phyloP scores from a whole-genome alignment of 345 rosid species.

The Rhodomyrtus tomentosa region DNA sequence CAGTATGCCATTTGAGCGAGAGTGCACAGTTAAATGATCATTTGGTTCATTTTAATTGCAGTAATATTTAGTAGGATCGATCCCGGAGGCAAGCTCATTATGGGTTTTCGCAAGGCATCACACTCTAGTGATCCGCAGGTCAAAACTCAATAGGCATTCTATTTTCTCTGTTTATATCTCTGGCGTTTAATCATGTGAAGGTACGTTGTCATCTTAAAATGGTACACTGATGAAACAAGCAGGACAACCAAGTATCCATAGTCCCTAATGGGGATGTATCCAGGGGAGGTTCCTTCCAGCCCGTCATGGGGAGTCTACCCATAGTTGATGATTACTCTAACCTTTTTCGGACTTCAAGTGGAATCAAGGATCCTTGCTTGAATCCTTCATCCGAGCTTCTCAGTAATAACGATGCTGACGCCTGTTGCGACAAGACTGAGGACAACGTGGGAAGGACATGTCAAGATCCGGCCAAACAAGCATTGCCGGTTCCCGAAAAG shows the following conservation, averaged over 20 bases:
- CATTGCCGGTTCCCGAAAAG: conserved; percentile 38
- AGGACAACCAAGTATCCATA: conserved; percentile 40
- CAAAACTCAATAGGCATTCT: not conserved
- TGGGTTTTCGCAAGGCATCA: conserved; percentile 96
- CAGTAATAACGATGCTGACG: conserved; percentile 46
- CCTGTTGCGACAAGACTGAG: conserved; percentile 57
- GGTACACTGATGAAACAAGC: conserved; percentile 6
- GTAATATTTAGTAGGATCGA: conserved; percentile 95
- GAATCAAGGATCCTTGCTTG: conserved; percentile 54
- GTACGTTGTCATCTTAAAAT: conserved; percentile 8
- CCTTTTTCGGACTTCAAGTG: conserved; percentile 73
- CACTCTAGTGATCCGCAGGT: conserved; percentile 53
- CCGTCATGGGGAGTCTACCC: conserved; percentile 47
- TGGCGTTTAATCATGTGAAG: not conserved
- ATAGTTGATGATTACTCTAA: conserved; percentile 55
- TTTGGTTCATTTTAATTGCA: conserved; percentile 8
- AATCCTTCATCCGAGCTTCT: conserved; percentile 56
- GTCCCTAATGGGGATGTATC: conserved; percentile 45
- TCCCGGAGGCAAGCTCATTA: conserved; percentile 93
- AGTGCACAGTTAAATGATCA: not conserved
- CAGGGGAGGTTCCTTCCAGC: conserved; percentile 49
- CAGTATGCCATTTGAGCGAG: not conserved
- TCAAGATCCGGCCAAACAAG: conserved; percentile 24
- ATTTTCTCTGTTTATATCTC: conserved; percentile 1
- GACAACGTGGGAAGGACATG: conserved; percentile 53